phyloP scores from a whole-genome alignment of 805 yeast genomes.

The Ogataea angusta region DNA sequence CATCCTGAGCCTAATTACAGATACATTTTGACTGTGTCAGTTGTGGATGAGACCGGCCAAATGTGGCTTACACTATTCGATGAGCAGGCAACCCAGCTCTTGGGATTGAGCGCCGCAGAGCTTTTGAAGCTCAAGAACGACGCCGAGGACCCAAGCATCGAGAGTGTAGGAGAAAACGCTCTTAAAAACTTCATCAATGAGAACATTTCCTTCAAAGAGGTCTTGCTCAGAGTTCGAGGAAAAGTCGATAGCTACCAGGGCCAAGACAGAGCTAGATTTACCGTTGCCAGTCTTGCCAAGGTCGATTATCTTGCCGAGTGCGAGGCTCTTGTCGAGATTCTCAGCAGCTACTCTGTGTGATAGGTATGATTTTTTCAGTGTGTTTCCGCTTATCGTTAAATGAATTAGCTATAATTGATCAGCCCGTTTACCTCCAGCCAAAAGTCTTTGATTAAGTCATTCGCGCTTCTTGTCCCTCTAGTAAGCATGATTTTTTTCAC shows the following conservation, averaged over 20 bases:
- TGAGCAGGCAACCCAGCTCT: conserved; percentile 68
- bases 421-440: conserved; percentile 64
- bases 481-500: conserved; percentile 56
- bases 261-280: conserved; percentile 69
- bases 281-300: conserved; percentile 51
- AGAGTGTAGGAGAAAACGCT: conserved; percentile 44
- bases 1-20: conserved; percentile 72
- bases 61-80: conserved; percentile 87
- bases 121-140: conserved; percentile 43
- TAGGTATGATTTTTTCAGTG: neutral
- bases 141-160: conserved; percentile 37
- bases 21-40: conserved; percentile 70
- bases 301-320: conserved; percentile 60
- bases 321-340: conserved; percentile 48
- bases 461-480: conserved; percentile 62
- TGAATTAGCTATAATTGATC: conserved; percentile 35
- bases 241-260: conserved; percentile 83
- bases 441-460: conserved; percentile 53
- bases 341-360: conserved; percentile 36
- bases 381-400: conserved; percentile 5
- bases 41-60: conserved; percentile 80
- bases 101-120: conserved; percentile 62
- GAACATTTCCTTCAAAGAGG: conserved; percentile 60
- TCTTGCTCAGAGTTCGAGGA: conserved; percentile 73
- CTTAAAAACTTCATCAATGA: conserved; percentile 27